Base-by-base conservation (phyloP, 2,329 filamentous ascomycete genomes). In the Rhynchosporium agropyri region DNA sequence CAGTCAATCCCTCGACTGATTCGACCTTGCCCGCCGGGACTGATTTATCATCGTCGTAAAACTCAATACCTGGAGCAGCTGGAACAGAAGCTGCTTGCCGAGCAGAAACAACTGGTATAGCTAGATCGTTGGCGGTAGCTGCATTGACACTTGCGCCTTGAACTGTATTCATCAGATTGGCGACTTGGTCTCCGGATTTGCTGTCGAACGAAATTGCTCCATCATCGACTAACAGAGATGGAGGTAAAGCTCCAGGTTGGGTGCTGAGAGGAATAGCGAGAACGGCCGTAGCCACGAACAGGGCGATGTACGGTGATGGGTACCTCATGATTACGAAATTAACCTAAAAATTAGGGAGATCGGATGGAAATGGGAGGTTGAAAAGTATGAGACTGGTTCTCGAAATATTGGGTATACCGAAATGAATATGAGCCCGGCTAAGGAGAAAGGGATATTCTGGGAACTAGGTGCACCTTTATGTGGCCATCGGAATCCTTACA, bases 141-240 rank as follows among this genome's bases (percentile, higher is more conserved):
- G 55, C 59, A 43, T 61, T 64, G 33, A 65, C 57, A 20, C 60
- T 54, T 3, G 62, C 60, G 3, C 63, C 65, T 60, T 67, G 53
- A 31, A 67, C 61, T 1, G 65, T 65, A 50, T 62, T 62, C 53
- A 65, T 63, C 38, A 64, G 31, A 26, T 60, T 55, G 20, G 49
- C 61, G n/a, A 61, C 65, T 42, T 60, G 59, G 56, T 60, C 49
- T 10, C 38, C 36, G 20, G 2, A 20, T 8, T 42, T 43, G 9
- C 62, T 61, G 46, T 63, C 59, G 61, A 69, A 68, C 61, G 62
- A 64, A 54, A 69, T 67, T 36, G 65, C 64, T 58, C 67, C 67
- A 66, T 69, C 67, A 66, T 66, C 65, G 57, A 69, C 67, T 63
- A 69, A 65, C 56, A 69, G 36, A 33, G 67, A 63, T 43, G 67